Evolutionary conservation across 257 asterid genomes (phyloP), one percentile per base, ranked within the genome.

Genomic region (Nicotiana sylvestris): DNA sequence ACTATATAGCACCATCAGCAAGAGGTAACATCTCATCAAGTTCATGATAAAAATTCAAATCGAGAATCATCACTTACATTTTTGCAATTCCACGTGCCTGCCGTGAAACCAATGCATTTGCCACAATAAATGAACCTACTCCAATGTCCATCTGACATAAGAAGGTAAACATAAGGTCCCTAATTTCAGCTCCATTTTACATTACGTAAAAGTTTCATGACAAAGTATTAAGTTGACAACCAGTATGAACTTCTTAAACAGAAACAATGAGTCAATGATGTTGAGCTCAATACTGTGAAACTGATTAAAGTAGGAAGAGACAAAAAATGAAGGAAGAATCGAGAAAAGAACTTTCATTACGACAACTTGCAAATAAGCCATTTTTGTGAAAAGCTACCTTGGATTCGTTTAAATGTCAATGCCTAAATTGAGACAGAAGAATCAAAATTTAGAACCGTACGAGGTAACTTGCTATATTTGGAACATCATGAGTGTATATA

Each of bases 91-190:
- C 96, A 70, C 97, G 97, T 21, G 98, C 97, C 82, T 93, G 97
- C 32, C 93, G 93, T 78, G 99, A 96, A 86, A 93, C 97, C 85
- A 94, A 86, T 66, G 98, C 88, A 89, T 96, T 96, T 84, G 93
- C 94, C 76, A 95, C 77, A 56, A 96, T 96, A 92, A 96, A 94
- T 37, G 96, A 92, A 66, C 99, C 99, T 9, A 94, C 98, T 66
- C 99, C 98, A 76, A 94, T 90, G 90, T 96, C 99, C 99, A 96
- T 96, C 99, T 96, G 89, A 83, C 77, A 66, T 51, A 85, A 57
- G 74, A 81, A 66, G 66, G 5, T 15, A 13, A 65, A 80, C 18
- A 51, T 46, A 13, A 46, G 79, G 25, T 46, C 15, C 61, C 39
- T 25, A 46, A 74, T 49, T 72, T 37, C 51, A 25, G 15, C 79